Percentiles rank a stretch among this genome's conserved stretches.
Conservation (phyloP, 176 grass and related monocot genomes). For the Oryza officinalis region DNA sequence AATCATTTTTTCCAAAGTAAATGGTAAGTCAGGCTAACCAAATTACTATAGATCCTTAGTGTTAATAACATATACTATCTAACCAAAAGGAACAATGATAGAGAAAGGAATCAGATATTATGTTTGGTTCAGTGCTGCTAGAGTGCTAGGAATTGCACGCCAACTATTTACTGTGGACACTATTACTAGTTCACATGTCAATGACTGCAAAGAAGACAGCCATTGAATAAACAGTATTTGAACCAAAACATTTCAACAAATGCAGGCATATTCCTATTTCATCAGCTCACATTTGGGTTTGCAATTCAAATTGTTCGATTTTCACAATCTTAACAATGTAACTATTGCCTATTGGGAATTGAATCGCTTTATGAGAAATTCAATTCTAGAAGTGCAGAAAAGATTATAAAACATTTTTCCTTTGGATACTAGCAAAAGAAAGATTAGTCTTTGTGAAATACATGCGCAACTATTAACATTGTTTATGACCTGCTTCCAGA, state of each 20-base stretch:
- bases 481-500: slow-evolving; percentile 72
- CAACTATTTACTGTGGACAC: neutral
- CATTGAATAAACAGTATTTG: neutral
- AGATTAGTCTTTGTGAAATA: neutral
- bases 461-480: slow-evolving; percentile 1
- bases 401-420: neutral
- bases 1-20: neutral
- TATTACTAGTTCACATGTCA: neutral
- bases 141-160: neutral
- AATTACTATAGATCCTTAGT: neutral
- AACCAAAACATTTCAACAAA: neutral
- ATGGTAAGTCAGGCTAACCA: neutral
- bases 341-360: neutral
- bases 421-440: slow-evolving; percentile 5
- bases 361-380: neutral
- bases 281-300: neutral
- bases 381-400: neutral
- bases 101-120: neutral
- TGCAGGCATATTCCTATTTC: neutral
- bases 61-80: neutral
- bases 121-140: neutral
- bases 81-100: neutral
- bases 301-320: neutral
- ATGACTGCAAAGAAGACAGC: neutral
- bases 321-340: neutral